Conservation (phyloP, 2,329 filamentous ascomycete species). For the Aotearoamyces nothofagi region DNA sequence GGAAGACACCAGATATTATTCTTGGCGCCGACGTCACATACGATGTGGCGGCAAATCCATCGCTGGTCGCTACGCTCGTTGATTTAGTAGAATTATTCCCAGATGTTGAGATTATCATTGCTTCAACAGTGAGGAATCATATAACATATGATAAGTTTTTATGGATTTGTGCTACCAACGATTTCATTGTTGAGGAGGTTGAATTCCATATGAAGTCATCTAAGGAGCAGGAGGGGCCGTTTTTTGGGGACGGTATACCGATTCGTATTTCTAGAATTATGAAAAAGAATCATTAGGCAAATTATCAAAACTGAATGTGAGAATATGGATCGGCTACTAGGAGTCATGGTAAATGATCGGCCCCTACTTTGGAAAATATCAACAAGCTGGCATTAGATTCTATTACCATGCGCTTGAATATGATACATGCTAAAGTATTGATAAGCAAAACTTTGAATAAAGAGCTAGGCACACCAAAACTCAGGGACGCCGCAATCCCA, state of each 20-base stretch:
- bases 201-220: constrained; percentile 24
- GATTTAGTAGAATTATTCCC: constrained; percentile 44
- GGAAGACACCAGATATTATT: constrained; percentile 39
- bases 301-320: not conserved
- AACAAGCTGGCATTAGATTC: too few relatives aligned
- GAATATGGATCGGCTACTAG: too few relatives aligned
- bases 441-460: too few relatives aligned
- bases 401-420: too few relatives aligned
- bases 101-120: constrained; percentile 43
- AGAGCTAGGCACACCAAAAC: too few relatives aligned
- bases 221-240: constrained; percentile 40
- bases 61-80: constrained; percentile 47
- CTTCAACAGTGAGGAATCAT: constrained; percentile 55
- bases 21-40: constrained; percentile 71
- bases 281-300: constrained; percentile 2
- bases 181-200: constrained; percentile 27
- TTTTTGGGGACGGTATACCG: constrained; percentile 43
- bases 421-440: too few relatives aligned
- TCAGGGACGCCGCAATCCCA: too few relatives aligned
- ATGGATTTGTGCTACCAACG: constrained; percentile 29
- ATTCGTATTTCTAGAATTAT: constrained; percentile 39
- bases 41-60: constrained; percentile 45
- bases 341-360: too few relatives aligned
- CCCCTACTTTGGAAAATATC: too few relatives aligned
- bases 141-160: constrained; percentile 53